A percentile compares a stretch with the other conserved stretches of the same genome.
Conservation (phyloP, 495 filamentous ascomycete species). For the Aspergillus homomorphus region DNA sequence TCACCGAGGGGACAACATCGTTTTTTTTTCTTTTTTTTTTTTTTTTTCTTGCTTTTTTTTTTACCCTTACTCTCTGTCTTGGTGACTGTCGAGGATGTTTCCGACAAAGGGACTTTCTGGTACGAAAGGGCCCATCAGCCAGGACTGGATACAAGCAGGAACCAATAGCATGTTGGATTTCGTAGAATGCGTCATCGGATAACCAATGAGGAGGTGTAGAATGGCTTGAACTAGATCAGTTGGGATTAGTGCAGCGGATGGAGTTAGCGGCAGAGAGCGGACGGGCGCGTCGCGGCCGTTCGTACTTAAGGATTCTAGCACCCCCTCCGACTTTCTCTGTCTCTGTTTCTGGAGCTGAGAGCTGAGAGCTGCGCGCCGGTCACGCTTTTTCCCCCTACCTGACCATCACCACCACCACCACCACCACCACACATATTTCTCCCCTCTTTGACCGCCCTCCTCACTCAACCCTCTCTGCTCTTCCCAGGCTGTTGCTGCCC, state of each 20-base stretch:
- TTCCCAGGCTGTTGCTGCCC: not conserved
- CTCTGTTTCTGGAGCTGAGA: constrained; percentile 37
- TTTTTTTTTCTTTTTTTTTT: constrained; percentile 20
- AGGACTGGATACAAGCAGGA: constrained; percentile 1
- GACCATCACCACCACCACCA: constrained; percentile 24
- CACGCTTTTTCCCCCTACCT: constrained; percentile 26
- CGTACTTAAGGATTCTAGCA: constrained; percentile 53
- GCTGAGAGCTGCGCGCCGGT: constrained; percentile 27
- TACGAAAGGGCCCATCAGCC: constrained; percentile 20
- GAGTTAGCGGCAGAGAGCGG: constrained; percentile 39
- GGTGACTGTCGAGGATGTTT: constrained; percentile 14
- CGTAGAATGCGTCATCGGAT: constrained; percentile 28
- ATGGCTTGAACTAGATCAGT: constrained; percentile 35
- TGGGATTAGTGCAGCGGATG: constrained; percentile 37
- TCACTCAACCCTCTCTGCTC: constrained; percentile 10
- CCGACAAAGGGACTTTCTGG: constrained; percentile 26
- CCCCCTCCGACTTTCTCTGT: constrained; percentile 46
- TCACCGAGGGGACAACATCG: constrained; percentile 4
- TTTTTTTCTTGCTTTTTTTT: constrained; percentile 12
- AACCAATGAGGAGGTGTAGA: constrained; percentile 35
- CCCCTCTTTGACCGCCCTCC: constrained; percentile 19
- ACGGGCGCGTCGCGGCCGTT: constrained; percentile 39
- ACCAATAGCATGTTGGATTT: constrained; percentile 19
- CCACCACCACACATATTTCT: constrained; percentile 11
- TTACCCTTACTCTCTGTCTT: not conserved